Evolutionary conservation across 176 grass and related monocot genomes (phyloP).

Genomic region (Juncus inflexus): DNA sequence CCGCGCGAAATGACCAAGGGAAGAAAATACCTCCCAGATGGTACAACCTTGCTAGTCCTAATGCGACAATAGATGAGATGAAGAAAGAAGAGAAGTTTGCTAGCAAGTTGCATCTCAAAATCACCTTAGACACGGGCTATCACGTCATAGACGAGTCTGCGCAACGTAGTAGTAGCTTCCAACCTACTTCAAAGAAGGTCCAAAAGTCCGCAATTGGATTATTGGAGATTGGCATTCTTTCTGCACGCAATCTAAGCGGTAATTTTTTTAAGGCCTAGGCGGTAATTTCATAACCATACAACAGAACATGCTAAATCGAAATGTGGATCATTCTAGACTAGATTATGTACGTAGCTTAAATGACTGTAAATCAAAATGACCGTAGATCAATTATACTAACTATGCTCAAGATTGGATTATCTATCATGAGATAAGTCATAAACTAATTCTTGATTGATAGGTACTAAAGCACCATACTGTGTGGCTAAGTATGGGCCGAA

Average conservation of each 20-base stretch:
- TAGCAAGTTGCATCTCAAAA: slow-evolving; percentile 61
- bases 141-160: slow-evolving; percentile 20
- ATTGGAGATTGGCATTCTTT: slow-evolving; percentile 73
- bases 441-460: slow-evolving; percentile 4
- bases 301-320: too few species aligned
- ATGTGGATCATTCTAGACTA: too few species aligned
- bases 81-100: slow-evolving; percentile 42
- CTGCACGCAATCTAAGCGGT: slow-evolving; percentile 38
- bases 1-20: slow-evolving; percentile 39
- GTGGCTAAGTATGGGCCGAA: slow-evolving; percentile 79
- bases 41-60: slow-evolving; percentile 50
- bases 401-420: slow-evolving; percentile 21
- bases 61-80: slow-evolving; percentile 32
- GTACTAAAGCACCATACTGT: slow-evolving; percentile 43
- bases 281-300: neutral
- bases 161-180: slow-evolving; percentile 22
- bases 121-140: slow-evolving; percentile 25
- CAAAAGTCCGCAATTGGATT: slow-evolving; percentile 54
- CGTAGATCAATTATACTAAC: neutral
- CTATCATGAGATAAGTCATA: neutral
- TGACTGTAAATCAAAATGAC: slow-evolving; percentile 1
- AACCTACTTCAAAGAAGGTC: slow-evolving; percentile 41
- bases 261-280: neutral
- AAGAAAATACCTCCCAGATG: slow-evolving; percentile 46
- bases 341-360: too few species aligned